Percentiles rank a stretch among this genome's conserved stretches.
These are phyloP conservation scores for Nosema muscidifuracis DNA, from an alignment of 371 early-diverging fungal species.

Conservation along the genomic window DNA sequence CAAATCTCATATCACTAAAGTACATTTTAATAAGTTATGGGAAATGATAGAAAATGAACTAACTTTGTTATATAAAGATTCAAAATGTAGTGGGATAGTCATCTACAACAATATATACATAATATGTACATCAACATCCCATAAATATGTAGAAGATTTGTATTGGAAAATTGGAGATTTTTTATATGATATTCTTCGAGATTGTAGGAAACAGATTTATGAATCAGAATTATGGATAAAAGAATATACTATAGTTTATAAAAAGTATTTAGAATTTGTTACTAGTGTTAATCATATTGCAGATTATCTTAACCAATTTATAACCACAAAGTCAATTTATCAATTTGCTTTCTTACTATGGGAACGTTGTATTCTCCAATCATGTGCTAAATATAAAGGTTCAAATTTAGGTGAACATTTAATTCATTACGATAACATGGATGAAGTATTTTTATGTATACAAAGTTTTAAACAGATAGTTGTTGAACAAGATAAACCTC, in stretches of 20 bases:
- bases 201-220: constrained; percentile 14
- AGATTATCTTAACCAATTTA: constrained; percentile 40
- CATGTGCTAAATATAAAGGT: constrained; percentile 25
- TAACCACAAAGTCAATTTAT: constrained; percentile 29
- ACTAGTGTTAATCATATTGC: constrained; percentile 20
- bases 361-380: constrained; percentile 47
- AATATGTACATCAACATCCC: constrained; percentile 29
- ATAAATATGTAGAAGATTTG: constrained; percentile 29
- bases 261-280: constrained; percentile 18
- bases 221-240: constrained; percentile 11
- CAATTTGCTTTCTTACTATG: constrained; percentile 49
- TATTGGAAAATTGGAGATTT: constrained; percentile 58
- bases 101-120: constrained; percentile 45
- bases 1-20: constrained; percentile 5
- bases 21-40: constrained; percentile 40
- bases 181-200: constrained; percentile 22
- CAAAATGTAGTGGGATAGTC: constrained; percentile 18
- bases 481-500: constrained; percentile 10
- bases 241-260: constrained; percentile 29
- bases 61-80: constrained; percentile 1
- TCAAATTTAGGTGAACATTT: constrained; percentile 26
- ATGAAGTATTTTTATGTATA: constrained; percentile 12
- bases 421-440: constrained; percentile 4
- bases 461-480: constrained; percentile 27
- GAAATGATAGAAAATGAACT: constrained; percentile 29